Evolutionary conservation across 1,139 yeast genomes (phyloP), one percentile per base, ranked within the genome.

Genomic region (Kodamaea alishanica): DNA sequence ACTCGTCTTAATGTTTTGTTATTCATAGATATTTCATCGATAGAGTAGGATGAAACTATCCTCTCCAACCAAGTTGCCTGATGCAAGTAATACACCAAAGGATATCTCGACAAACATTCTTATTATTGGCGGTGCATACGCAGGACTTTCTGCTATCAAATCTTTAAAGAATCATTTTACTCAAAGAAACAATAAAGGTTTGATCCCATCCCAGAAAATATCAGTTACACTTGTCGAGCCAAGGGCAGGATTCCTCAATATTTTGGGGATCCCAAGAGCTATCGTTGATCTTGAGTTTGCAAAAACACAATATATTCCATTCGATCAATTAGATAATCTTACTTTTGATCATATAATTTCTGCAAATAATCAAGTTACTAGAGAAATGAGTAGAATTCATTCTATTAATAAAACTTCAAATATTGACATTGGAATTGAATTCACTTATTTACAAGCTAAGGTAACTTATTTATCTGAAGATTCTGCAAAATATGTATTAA

Each of bases 71-170:
- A 20, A 25, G 7, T 23, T 24, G 3, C 35, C 11, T 6, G 27
- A 25, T 28, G 29, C 24, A n/a, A 9, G n/a, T 15, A 25, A n/a
- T 6, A 15, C 33, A 11, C 46, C 45, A 6, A 31, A 34, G 8
- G 26, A 43, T 8, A 41, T 42, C 37, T 34, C 43, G 30, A 46
- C 50, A 32, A 69, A 68, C 40, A 61, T 75, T 6, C 58, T 75
- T 30, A 61, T 74, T 4, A 68, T 74, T n/a, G 81, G 81, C 5
- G 79, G 79, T 1, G 69, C 79, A 0, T 75, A 65, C 47, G 71
- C 73, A n/a, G 81, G 80, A 0, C 52, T 73, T 26, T 58, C 75
- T 1, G 67, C 76, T 0, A 45, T 72, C 7, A 62, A 63, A 32
- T 58, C 68, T 15, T 55, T 74, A 38, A 56, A 67, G 39, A 54